These are phyloP conservation scores for Cephaloascus albidus DNA, from an alignment of 805 yeast genomes.

Conservation along the genomic window DNA sequence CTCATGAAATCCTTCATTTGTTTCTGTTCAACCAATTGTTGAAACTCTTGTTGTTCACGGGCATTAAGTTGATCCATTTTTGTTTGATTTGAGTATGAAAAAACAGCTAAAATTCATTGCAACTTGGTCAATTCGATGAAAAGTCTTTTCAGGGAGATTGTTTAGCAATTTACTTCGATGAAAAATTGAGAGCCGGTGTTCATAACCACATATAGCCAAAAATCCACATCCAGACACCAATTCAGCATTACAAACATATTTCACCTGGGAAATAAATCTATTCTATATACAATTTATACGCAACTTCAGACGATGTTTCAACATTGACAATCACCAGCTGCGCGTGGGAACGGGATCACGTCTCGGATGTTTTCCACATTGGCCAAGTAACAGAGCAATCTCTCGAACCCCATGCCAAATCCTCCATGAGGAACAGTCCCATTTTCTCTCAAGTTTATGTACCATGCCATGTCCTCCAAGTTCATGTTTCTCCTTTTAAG, in stretches of 20 bases:
- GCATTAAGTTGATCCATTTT: constrained; percentile 90
- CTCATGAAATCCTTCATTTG: constrained; percentile 99
- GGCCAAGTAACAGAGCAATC: constrained; percentile 65
- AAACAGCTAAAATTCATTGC: too few species aligned
- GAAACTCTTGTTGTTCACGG: constrained; percentile 95
- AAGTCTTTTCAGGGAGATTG: too few species aligned
- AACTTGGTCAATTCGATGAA: too few species aligned
- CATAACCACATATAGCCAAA: too few species aligned
- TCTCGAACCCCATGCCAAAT: constrained; percentile 90
- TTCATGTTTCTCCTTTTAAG: constrained; percentile 52
- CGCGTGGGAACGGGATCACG: constrained; percentile 79
- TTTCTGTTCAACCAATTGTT: constrained; percentile 89
- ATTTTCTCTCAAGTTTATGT: constrained; percentile 57
- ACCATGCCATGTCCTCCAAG: constrained; percentile 65
- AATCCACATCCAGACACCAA: too few species aligned
- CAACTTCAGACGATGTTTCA: constrained; percentile 15
- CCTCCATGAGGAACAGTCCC: constrained; percentile 96
- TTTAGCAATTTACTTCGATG: too few species aligned
- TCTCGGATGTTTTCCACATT: constrained; percentile 79
- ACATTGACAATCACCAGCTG: constrained; percentile 20
- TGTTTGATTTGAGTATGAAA: too few species aligned
- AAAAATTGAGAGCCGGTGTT: too few species aligned
- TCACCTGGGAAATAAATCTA: too few species aligned
- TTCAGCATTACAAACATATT: too few species aligned
- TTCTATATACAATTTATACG: too few species aligned